Base-by-base conservation (phyloP, 1,139 yeast genomes). In the Pichia sp. region DNA sequence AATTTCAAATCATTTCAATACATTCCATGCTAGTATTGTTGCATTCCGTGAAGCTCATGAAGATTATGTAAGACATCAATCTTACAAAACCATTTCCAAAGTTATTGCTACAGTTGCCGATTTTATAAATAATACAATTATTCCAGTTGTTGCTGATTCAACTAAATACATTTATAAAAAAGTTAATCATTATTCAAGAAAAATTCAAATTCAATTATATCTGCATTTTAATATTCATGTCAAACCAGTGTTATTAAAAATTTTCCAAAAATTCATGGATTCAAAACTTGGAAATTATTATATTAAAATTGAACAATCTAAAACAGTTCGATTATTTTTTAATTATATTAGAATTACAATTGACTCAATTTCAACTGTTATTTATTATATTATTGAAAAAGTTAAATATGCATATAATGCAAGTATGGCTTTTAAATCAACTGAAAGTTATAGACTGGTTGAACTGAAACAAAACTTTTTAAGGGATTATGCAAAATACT, bases 391-490 rank as follows among this genome's bases (percentile, higher is more conserved):
- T 10, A 21, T 22, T 19, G 52, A 50, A 23, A 41, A 34, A 10
- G 23, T 36, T 15, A 16, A 22, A 3, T 19, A 31, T 7, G 50
- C 50, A 25, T 48, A 50, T 27, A 41, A 48, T 6, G 51, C 50
- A 18, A 50, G 46, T 18, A 27, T 50, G 22, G 48, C 46, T 13
- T 51, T 55, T 41, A 53, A 50, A 28, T 46, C 49, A n/a, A 50
- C 57, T 18, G 50, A 50, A 15, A 51, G 50, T 25, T 57, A 54
- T 29, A 48, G 49, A 41, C 36, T 48, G 9, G 42, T 58, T 18
- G 61, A 61, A 44, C 44, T 40, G 25, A 60, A 59, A 48, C 51
- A 50, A 38, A 50, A 57, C 19, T 60, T 60, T 41, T 38, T 61
- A 35, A 15, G 31, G 20, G 45, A 39, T 7, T 39, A 38, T 21